A percentile compares a stretch with the other conserved stretches of the same genome.
Conservation (phyloP, 306 rosid genomes). For the Lathyrus sativus region DNA sequence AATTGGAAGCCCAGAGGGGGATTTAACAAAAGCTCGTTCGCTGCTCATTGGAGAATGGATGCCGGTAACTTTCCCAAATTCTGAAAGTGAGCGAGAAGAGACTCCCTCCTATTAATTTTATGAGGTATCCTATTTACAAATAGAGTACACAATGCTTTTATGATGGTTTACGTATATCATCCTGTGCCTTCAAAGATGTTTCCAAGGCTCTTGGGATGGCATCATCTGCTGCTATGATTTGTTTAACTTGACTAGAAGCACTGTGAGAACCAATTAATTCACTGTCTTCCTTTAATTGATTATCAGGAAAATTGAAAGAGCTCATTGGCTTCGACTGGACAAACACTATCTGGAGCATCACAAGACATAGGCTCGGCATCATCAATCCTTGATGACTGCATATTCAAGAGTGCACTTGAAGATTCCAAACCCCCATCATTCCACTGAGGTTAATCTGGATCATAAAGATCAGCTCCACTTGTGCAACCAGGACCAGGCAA, state of each 20-base stretch:
- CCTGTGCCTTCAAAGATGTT: slow-evolving; percentile 53
- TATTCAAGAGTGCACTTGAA: slow-evolving; percentile 58
- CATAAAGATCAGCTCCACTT: slow-evolving; percentile 86
- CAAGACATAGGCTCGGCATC: slow-evolving; percentile 61
- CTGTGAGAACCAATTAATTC: slow-evolving; percentile 50
- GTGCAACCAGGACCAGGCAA: slow-evolving; percentile 64
- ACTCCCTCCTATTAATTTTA: slow-evolving; percentile 72
- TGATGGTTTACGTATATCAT: slow-evolving; percentile 68
- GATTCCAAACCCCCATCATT: slow-evolving; percentile 74
- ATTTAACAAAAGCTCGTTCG: slow-evolving; percentile 90
- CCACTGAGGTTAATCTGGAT: slow-evolving; percentile 99
- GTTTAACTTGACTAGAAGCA: slow-evolving; percentile 64
- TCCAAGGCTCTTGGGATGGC: slow-evolving; percentile 55
- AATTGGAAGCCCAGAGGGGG: too few relatives aligned
- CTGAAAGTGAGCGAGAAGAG: slow-evolving; percentile 87
- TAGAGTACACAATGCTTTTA: slow-evolving; percentile 89
- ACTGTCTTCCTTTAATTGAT: slow-evolving; percentile 61
- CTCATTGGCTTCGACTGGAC: slow-evolving; percentile 47
- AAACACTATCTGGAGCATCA: slow-evolving; percentile 62
- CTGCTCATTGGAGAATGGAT: slow-evolving; percentile 80
- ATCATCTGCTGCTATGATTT: slow-evolving; percentile 56
- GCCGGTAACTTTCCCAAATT: slow-evolving; percentile 89
- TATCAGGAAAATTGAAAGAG: slow-evolving; percentile 61
- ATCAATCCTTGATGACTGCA: slow-evolving; percentile 73
- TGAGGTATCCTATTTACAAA: slow-evolving; percentile 89